Percentiles rank a stretch among this genome's conserved stretches.
phyloP scores from a whole-genome alignment of 768 basidiomycete genomes.

The Galerina marginata region DNA sequence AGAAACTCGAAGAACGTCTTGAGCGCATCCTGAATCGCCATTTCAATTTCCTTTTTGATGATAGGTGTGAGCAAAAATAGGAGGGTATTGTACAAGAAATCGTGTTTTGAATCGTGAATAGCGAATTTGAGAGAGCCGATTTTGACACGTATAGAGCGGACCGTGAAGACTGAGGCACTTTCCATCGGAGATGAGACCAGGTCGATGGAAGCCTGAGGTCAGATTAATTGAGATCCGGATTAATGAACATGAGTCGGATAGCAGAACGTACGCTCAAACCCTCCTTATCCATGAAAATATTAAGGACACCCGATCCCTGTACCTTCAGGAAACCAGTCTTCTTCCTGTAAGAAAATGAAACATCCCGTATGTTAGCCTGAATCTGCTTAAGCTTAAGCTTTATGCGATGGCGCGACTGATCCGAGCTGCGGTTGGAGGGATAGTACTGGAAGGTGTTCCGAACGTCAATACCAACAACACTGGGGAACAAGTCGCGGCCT shows the following conservation, averaged over 20 bases:
- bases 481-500: conserved; percentile 64
- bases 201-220: conserved; percentile 56
- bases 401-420: conserved; percentile 68
- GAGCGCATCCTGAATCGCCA: conserved; percentile 66
- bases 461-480: conserved; percentile 71
- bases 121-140: conserved; percentile 89
- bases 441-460: conserved; percentile 86
- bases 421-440: conserved; percentile 65
- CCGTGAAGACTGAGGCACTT: conserved; percentile 71
- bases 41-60: conserved; percentile 75
- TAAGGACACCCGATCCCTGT: conserved; percentile 84
- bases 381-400: conserved; percentile 81
- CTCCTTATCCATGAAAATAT: conserved; percentile 82
- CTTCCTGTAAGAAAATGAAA: conserved; percentile 88
- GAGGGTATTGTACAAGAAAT: conserved; percentile 84
- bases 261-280: conserved; percentile 65
- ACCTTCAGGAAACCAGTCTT: conserved; percentile 85
- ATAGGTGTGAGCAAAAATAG: conserved; percentile 79
- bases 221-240: background rate
- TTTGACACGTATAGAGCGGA: conserved; percentile 74
- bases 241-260: background rate
- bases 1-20: conserved; percentile 84
- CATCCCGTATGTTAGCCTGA: conserved; percentile 92
- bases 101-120: conserved; percentile 91
- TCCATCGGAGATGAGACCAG: conserved; percentile 67